Conservation (phyloP, 345 rosid species). For the Chamaenerion angustifolium region DNA sequence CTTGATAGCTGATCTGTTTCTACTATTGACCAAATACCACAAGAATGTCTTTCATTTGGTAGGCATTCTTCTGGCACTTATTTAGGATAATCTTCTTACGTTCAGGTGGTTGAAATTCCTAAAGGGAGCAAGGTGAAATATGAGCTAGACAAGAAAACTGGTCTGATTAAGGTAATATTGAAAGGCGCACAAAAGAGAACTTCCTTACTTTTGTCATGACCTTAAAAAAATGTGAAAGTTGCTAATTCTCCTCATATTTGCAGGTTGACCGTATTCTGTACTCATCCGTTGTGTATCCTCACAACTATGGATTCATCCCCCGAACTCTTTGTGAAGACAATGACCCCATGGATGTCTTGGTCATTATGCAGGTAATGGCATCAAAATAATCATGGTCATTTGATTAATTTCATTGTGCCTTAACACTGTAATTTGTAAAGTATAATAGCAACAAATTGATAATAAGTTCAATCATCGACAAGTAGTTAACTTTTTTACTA, state of each 20-base stretch:
- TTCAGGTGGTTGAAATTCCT: slow-evolving; percentile 85
- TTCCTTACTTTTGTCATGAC: not conserved
- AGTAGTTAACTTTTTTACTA: no score
- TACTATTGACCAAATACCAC: no score
- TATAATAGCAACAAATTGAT: no score
- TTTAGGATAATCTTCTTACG: not conserved
- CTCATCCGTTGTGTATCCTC: slow-evolving; percentile 97
- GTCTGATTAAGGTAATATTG: slow-evolving; percentile 67
- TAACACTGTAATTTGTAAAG: no score
- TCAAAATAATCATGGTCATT: not conserved
- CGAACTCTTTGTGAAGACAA: slow-evolving; percentile 95
- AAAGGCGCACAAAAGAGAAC: not conserved
- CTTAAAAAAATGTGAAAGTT: slow-evolving; percentile 5
- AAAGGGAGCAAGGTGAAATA: slow-evolving; percentile 98
- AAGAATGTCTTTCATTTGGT: no score
- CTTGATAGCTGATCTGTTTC: no score
- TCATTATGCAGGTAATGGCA: slow-evolving; percentile 83
- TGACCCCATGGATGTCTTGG: slow-evolving; percentile 92
- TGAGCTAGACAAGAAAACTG: slow-evolving; percentile 92
- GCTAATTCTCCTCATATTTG: slow-evolving; percentile 10
- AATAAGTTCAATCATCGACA: no score
- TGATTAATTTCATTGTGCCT: no score
- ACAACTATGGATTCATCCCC: slow-evolving; percentile 97
- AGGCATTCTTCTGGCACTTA: not conserved
- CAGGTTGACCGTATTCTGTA: slow-evolving; percentile 91